Base-by-base conservation (phyloP, 1,284 basidiomycete genomes). In the Moesziomyces sp. region DNA sequence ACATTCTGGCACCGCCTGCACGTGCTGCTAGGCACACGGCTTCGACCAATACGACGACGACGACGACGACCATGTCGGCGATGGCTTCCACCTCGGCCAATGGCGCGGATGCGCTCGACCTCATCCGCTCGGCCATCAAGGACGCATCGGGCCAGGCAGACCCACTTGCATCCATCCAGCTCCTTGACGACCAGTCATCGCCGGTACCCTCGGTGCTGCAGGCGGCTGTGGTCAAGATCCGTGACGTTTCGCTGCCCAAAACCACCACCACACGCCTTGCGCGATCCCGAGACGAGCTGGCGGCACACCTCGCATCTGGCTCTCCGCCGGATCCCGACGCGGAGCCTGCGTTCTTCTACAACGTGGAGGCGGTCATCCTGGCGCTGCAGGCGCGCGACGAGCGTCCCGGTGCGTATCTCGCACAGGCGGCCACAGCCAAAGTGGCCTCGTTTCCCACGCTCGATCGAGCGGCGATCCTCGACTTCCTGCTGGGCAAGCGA, bases 321-420 rank as follows among this genome's bases (percentile, higher is more conserved):
- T 38, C 58, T 16, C 33, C 54, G 13, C 71, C 65, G 3, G 43
- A 56, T 18, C 73, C 68, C 6, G 64, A 59, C 23, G 50, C 58
- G 3, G 67, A 77, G 21, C 77, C 79, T 3, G 45, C 62, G 1
- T 62, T 67, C 47, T 83, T 80, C 61, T 60, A 82, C 46, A 57
- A 76, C 18, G 62, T 82, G 19, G 73, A 74, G 46, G 77, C 78
- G 4, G 66, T 83, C 42, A 53, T 83, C 19, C 81, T 83, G 52
- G 79, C 78, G 6, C 48, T 80, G 2, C 69, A 76, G 53, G 73
- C 76, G 45, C 71, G 72, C 33, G 69, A 71, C 18, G 82, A 81
- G 46, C 68, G 74, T 57, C 61, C 72, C 19, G 82, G 79, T 66
- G 56, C 73, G 18, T 83, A 83, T 53, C 67, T 81, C 14, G 72